Conservation (phyloP, 768 basidiomycete species). For the Leccinum ochraceum region DNA sequence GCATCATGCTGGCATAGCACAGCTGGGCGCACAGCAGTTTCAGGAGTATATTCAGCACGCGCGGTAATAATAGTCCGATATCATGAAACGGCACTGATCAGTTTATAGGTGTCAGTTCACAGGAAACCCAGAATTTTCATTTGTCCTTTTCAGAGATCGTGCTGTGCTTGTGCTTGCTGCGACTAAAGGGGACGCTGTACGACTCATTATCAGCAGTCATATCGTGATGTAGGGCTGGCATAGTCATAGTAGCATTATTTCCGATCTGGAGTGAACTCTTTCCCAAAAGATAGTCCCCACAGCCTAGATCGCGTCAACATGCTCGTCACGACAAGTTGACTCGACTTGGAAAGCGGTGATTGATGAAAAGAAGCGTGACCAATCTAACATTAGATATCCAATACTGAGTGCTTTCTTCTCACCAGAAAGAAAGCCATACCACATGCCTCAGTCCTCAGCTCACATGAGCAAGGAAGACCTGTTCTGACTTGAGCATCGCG, state of each 20-base stretch:
- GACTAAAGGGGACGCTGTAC: not conserved
- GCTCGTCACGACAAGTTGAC: constrained; percentile 12
- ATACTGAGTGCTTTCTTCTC: not conserved
- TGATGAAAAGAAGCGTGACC: constrained; percentile 10
- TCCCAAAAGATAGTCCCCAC: constrained; percentile 7
- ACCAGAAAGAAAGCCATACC: not conserved
- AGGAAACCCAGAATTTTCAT: constrained; percentile 3
- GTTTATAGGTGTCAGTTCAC: not conserved
- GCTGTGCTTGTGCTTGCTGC: constrained; percentile 6
- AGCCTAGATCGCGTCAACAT: constrained; percentile 9
- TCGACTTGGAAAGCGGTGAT: constrained; percentile 6
- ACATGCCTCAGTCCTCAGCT: constrained; percentile 17
- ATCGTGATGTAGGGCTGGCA: constrained; percentile 11
- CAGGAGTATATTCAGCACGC: constrained; percentile 3
- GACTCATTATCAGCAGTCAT: constrained; percentile 2
- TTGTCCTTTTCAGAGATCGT: not conserved
- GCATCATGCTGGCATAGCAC: not conserved
- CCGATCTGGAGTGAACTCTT: constrained; percentile 2
- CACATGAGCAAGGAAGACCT: constrained; percentile 1
- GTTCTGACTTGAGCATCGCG: constrained; percentile 11
- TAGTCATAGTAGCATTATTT: constrained; percentile 6
- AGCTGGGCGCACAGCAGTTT: constrained; percentile 17
- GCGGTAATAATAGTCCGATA: not conserved
- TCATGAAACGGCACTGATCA: not conserved
- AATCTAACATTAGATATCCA: constrained; percentile 5